These are phyloP conservation scores for Hawksworthiomyces lignivorus DNA, from an alignment of 2,329 filamentous ascomycete genomes.

Conservation along the genomic window DNA sequence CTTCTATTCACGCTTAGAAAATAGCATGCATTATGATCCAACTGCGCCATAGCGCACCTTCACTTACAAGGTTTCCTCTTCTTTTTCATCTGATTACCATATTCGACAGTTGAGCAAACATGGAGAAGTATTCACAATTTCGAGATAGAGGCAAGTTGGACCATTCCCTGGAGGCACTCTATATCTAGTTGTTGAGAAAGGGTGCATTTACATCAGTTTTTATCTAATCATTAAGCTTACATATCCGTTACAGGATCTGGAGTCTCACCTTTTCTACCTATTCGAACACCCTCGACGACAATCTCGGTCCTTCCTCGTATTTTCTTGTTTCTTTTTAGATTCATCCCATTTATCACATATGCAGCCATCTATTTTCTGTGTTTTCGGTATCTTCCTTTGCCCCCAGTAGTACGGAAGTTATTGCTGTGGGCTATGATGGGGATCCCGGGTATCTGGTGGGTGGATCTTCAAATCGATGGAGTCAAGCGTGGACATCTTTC, in stretches of 20 bases:
- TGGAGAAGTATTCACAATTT: conserved; percentile 95
- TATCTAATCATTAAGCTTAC: no score
- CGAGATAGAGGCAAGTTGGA: conserved; percentile 72
- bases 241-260: conserved; percentile 69
- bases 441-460: conserved; percentile 94
- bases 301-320: conserved; percentile 57
- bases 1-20: no score
- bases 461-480: conserved; percentile 95
- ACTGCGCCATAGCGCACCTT: no score
- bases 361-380: conserved; percentile 67
- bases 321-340: conserved; percentile 70
- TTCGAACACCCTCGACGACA: conserved; percentile 54
- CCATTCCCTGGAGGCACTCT: no score
- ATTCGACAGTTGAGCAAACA: no score
- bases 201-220: no score
- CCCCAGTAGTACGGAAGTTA: conserved; percentile 62
- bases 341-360: conserved; percentile 67
- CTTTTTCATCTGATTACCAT: no score
- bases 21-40: no score
- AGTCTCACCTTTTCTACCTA: conserved; percentile 90
- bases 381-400: conserved; percentile 67
- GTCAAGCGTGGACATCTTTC: conserved; percentile 85
- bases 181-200: no score
- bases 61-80: no score
- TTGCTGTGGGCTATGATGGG: conserved; percentile 81